Percentiles rank a stretch among this genome's conserved stretches.
These are phyloP conservation scores for Fraxinus greggii DNA, from an alignment of 305 asterid genomes.

Conservation along the genomic window DNA sequence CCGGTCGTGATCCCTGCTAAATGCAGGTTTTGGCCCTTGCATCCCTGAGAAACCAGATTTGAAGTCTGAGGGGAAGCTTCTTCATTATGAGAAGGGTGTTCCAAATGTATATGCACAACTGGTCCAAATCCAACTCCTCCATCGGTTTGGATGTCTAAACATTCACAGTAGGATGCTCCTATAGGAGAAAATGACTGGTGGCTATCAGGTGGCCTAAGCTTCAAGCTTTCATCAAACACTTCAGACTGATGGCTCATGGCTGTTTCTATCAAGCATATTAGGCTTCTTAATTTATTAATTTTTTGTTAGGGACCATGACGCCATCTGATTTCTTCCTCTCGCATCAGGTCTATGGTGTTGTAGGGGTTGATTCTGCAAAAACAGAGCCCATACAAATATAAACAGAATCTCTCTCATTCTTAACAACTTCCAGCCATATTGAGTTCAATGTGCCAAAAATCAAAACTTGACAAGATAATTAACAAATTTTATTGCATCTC, in stretches of 20 bases:
- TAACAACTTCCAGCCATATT: background rate
- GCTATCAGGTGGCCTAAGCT: no score
- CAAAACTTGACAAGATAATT: background rate
- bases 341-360: background rate
- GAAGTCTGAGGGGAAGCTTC: slow-evolving; percentile 31
- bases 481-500: background rate
- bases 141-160: background rate
- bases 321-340: background rate
- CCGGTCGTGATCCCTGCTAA: slow-evolving; percentile 53
- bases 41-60: slow-evolving; percentile 22
- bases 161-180: no score
- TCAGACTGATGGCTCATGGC: no score
- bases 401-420: slow-evolving; percentile 18
- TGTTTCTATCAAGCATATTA: no score
- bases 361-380: slow-evolving; percentile 41
- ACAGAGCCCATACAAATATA: slow-evolving; percentile 1
- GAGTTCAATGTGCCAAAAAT: background rate
- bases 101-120: slow-evolving; percentile 9
- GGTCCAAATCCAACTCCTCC: background rate
- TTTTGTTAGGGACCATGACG: no score
- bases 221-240: no score
- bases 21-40: slow-evolving; percentile 34
- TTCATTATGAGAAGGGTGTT: slow-evolving; percentile 28
- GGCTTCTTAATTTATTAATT: no score
- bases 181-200: no score